Evolutionary conservation across 371 early-diverging fungal species (phyloP).

Genomic region (Chytridium lagenaria): DNA sequence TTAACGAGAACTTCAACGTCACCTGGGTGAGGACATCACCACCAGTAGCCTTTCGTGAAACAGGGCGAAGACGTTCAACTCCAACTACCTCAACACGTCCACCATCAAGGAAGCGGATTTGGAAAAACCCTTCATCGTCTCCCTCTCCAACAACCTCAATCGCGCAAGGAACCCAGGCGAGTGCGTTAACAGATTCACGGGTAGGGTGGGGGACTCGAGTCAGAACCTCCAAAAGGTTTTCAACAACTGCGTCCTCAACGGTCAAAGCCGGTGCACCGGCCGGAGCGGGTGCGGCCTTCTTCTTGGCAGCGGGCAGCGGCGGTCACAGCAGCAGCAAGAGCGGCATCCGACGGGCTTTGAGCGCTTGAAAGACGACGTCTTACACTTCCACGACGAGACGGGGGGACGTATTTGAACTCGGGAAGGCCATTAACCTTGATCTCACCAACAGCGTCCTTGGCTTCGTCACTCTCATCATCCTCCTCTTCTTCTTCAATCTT

Average conservation of each 20-base stretch:
- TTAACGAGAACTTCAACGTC: slow-evolving; percentile 18
- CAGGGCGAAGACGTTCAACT: slow-evolving; percentile 14
- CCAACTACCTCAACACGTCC: slow-evolving; percentile 18
- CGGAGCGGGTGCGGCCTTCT: background rate
- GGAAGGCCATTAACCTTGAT: background rate
- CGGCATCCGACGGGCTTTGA: too few species aligned
- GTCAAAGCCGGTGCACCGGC: background rate
- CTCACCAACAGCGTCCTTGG: background rate
- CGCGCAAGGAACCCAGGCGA: slow-evolving; percentile 22
- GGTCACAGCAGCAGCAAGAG: background rate
- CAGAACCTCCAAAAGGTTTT: slow-evolving; percentile 18
- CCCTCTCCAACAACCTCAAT: slow-evolving; percentile 22
- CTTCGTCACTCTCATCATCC: background rate
- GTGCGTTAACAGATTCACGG: background rate
- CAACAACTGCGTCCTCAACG: background rate
- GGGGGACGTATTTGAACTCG: slow-evolving; percentile 12
- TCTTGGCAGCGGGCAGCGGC: background rate
- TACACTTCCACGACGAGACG: background rate
- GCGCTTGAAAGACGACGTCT: background rate
- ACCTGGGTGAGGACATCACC: background rate
- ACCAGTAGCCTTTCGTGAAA: background rate
- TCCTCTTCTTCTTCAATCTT: background rate
- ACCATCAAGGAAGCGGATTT: slow-evolving; percentile 11
- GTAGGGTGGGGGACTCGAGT: slow-evolving; percentile 13
- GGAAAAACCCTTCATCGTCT: slow-evolving; percentile 22